A percentile compares a stretch with the other conserved stretches of the same genome.
These are phyloP conservation scores for Globisporangium carolinianum DNA, from an alignment of 352 stramenopile species.

Conservation along the genomic window DNA sequence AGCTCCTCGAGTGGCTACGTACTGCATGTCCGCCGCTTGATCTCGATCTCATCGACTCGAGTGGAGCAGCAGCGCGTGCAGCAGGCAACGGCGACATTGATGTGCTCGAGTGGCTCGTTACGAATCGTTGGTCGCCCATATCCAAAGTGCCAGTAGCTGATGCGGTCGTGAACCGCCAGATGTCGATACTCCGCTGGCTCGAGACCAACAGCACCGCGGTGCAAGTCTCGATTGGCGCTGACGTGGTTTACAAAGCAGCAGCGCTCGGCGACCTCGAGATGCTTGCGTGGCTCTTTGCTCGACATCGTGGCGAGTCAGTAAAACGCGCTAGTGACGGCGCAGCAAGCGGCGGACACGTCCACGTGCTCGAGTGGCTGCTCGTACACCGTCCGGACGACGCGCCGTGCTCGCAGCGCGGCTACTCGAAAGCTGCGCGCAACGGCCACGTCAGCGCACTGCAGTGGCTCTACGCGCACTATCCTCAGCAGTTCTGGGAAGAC, in stretches of 20 bases:
- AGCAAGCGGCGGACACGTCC: neutral
- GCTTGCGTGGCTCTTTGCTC: neutral
- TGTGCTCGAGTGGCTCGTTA: neutral
- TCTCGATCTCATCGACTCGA: neutral
- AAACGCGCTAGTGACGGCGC: neutral
- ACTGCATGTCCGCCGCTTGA: neutral
- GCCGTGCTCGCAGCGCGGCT: neutral
- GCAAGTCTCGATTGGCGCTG: too few relatives aligned
- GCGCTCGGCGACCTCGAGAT: neutral
- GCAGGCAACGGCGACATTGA: neutral
- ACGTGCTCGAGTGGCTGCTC: neutral
- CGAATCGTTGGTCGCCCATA: neutral
- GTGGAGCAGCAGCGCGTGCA: neutral
- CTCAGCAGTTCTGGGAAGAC: neutral
- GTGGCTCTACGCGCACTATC: constrained; percentile 1
- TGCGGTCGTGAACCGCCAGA: neutral
- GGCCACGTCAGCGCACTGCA: neutral
- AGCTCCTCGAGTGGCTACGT: neutral
- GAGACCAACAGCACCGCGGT: too few relatives aligned
- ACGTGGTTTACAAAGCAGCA: too few relatives aligned
- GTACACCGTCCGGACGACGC: neutral
- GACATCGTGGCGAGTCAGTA: neutral
- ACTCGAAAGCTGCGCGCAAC: neutral
- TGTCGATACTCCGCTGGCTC: neutral
- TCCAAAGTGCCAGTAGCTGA: neutral